Evolutionary conservation across 2,329 filamentous ascomycete species (phyloP).

Genomic region (Scopulariopsis brevicaulis): DNA sequence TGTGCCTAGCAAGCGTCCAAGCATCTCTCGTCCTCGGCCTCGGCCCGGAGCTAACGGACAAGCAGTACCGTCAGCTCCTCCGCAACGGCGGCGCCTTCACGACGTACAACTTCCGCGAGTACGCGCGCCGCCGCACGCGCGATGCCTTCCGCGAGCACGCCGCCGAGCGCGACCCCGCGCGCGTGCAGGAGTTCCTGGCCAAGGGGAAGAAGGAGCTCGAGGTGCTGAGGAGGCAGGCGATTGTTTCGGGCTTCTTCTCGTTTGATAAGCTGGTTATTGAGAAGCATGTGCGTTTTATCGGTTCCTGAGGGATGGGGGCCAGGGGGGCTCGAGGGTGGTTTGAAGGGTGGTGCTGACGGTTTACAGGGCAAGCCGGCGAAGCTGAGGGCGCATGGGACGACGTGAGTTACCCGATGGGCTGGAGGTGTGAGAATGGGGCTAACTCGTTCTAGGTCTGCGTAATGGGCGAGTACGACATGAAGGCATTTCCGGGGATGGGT

Average conservation of each 20-base stretch:
- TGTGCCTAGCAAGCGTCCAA: background rate
- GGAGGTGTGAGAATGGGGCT: background rate
- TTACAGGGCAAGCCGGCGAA: background rate
- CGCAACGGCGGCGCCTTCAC: slow-evolving; percentile 80
- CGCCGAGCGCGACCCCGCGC: slow-evolving; percentile 58
- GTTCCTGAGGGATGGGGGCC: background rate
- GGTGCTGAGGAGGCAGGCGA: slow-evolving; percentile 89
- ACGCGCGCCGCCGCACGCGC: slow-evolving; percentile 79
- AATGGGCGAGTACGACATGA: background rate
- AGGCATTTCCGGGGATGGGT: background rate
- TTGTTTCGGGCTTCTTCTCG: slow-evolving; percentile 92
- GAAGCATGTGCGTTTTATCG: slow-evolving; percentile 8
- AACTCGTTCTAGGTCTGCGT: background rate
- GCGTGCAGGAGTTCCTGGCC: slow-evolving; percentile 81
- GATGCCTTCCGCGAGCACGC: slow-evolving; percentile 83
- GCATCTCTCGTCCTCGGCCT: background rate
- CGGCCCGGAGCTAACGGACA: background rate
- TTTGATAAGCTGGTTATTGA: slow-evolving; percentile 87
- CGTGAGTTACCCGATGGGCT: background rate
- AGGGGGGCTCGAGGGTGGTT: background rate
- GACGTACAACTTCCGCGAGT: slow-evolving; percentile 96
- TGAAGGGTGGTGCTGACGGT: background rate
- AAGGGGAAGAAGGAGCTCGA: slow-evolving; percentile 80
- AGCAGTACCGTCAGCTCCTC: slow-evolving; percentile 81
- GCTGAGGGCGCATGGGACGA: background rate